These are phyloP conservation scores for Phellopilus nigrolimitatus DNA, from an alignment of 1,284 basidiomycete species.

Conservation along the genomic window DNA sequence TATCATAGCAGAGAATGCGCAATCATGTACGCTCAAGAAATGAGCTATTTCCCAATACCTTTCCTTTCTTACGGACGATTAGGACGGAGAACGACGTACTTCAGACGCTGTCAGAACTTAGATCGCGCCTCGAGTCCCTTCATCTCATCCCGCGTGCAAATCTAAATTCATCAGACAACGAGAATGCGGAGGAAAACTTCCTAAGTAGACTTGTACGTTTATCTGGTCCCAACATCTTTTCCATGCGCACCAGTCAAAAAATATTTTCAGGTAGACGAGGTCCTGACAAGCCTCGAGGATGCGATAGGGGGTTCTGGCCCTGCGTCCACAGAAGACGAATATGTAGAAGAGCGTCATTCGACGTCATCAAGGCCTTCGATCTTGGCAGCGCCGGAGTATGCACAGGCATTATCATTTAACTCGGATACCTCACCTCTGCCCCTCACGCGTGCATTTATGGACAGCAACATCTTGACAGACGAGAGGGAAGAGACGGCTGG, in stretches of 20 bases:
- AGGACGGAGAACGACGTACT: not conserved
- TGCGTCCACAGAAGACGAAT: slow-evolving; percentile 4
- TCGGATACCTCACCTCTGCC: slow-evolving; percentile 10
- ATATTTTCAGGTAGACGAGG: not conserved
- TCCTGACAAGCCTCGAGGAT: slow-evolving; percentile 6
- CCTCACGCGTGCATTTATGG: slow-evolving; percentile 18
- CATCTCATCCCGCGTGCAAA: not conserved
- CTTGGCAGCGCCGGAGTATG: slow-evolving; percentile 2
- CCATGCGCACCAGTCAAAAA: not conserved
- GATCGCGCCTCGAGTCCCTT: not conserved
- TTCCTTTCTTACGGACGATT: not conserved
- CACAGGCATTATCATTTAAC: not conserved
- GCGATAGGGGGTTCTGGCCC: not conserved
- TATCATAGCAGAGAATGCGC: not conserved
- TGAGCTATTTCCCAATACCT: not conserved
- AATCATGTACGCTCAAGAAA: not conserved
- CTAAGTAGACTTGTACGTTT: slow-evolving; percentile 8
- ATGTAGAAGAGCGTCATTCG: not conserved
- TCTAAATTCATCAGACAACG: not conserved
- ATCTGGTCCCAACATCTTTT: not conserved
- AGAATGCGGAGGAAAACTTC: not conserved
- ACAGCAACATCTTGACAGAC: slow-evolving; percentile 8
- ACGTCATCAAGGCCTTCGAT: slow-evolving; percentile 2
- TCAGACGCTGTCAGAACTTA: slow-evolving; percentile 1
- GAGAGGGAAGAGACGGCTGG: not conserved